Base-by-base conservation (phyloP, 768 basidiomycete species). In the Asterophora lycoperdoides region DNA sequence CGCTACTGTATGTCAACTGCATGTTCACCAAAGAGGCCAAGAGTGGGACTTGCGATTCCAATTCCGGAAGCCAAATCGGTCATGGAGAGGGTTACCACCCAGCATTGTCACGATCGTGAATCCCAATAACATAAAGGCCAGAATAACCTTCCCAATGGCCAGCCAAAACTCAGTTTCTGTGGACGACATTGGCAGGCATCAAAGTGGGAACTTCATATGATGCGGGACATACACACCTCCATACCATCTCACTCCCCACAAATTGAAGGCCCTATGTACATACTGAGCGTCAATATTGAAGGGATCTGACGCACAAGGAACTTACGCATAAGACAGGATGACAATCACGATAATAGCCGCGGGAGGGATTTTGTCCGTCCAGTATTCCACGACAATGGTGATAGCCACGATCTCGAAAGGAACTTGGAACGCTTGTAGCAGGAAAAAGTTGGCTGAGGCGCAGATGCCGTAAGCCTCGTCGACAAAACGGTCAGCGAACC, bases 61-160 rank as follows among this genome's bases (percentile, higher is more conserved):
- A 52, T 70, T 65, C n/a, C 78, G 64, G 51, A 81, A 79, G 6
- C 78, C 79, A 56, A 77, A 81, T 2, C 56, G 69, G 48, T 82
- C 78, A 41, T 69, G 75, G 19, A 70, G 53, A 2, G 79, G 80
- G 58, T 81, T 81, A 7, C 79, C 80, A 10, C 80, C 80, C 8
- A 79, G 72, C 80, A 82, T 81, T 13, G 77, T 78, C 26, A 81
- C 61, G 48, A 82, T 78, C 3, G 80, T 81, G 58, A 79, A 81
- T 8, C 60, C 47, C 47, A 79, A 73, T 8, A 82, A 58, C 14
- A 75, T 71, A 38, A 70, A 50, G 8, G 73, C 72, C 3, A 82
- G 63, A 15, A 74, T 55, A 8, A 75, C 72, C 54, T 81, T 81
- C 19, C 77, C 77, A 14, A 74, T 53, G 17, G 77, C 69, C 6